phyloP scores from a whole-genome alignment of 768 basidiomycete species.

The Rhizopogon vinicolor region DNA sequence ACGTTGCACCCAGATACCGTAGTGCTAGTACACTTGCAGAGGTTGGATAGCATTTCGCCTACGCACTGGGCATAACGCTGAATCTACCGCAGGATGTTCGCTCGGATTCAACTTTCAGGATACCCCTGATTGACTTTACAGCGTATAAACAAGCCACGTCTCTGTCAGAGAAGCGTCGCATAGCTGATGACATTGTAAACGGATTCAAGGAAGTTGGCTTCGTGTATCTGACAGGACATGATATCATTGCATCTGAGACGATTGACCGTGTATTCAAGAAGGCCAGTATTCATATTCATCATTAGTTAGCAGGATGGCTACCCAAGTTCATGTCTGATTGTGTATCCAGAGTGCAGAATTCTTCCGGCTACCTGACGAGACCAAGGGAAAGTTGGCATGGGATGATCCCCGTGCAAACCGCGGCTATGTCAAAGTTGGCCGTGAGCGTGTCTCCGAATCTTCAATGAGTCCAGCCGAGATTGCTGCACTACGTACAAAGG shows the following conservation, averaged over 20 bases:
- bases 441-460: slow-evolving; percentile 79
- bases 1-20: neutral
- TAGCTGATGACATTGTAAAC: slow-evolving; percentile 63
- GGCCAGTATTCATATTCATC: slow-evolving; percentile 32
- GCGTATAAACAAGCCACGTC: slow-evolving; percentile 54
- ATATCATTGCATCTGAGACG: slow-evolving; percentile 53
- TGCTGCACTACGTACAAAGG: slow-evolving; percentile 61
- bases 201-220: slow-evolving; percentile 83
- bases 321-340: neutral
- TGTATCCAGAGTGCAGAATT: slow-evolving; percentile 64
- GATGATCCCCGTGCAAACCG: slow-evolving; percentile 83
- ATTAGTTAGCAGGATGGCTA: neutral
- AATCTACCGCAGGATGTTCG: slow-evolving; percentile 25
- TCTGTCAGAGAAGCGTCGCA: slow-evolving; percentile 48
- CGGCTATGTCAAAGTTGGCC: slow-evolving; percentile 76
- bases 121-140: slow-evolving; percentile 78
- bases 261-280: slow-evolving; percentile 61
- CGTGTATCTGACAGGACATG: slow-evolving; percentile 67
- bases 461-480: slow-evolving; percentile 62
- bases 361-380: slow-evolving; percentile 58
- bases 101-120: slow-evolving; percentile 43
- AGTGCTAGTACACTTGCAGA: slow-evolving; percentile 18
- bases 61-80: neutral
- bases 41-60: slow-evolving; percentile 7
- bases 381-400: slow-evolving; percentile 64